phyloP scores from a whole-genome alignment of 169 alveolate genomes.

The Plasmodium vinckei region DNA sequence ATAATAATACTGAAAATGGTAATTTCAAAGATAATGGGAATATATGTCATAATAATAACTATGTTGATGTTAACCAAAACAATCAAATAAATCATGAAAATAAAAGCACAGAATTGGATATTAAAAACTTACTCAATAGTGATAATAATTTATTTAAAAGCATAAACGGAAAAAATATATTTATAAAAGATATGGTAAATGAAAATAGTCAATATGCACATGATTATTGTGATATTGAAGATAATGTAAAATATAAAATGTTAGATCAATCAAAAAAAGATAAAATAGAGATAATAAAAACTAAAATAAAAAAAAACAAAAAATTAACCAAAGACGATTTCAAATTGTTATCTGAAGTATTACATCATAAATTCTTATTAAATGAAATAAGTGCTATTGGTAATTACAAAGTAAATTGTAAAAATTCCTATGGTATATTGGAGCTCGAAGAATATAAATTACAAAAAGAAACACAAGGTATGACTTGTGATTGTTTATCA shows the following conservation, averaged over 20 bases:
- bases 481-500: slow-evolving; percentile 48
- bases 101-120: too few species aligned
- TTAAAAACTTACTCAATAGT: background rate
- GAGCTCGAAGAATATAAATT: slow-evolving; percentile 58
- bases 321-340: slow-evolving; percentile 58
- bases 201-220: slow-evolving; percentile 46
- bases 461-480: slow-evolving; percentile 28
- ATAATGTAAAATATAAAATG: slow-evolving; percentile 34
- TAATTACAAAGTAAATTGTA: slow-evolving; percentile 39
- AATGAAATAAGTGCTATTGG: slow-evolving; percentile 62
- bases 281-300: slow-evolving; percentile 59
- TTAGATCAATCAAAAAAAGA: slow-evolving; percentile 9
- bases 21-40: background rate
- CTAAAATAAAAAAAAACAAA: slow-evolving; percentile 55
- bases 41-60: background rate
- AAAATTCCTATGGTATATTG: slow-evolving; percentile 27
- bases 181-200: slow-evolving; percentile 37
- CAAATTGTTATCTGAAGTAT: slow-evolving; percentile 43
- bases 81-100: background rate
- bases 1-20: background rate
- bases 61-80: background rate
- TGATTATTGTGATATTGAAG: slow-evolving; percentile 70
- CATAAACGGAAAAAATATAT: slow-evolving; percentile 23
- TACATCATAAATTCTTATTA: slow-evolving; percentile 67
- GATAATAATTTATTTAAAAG: slow-evolving; percentile 4